phyloP scores from a whole-genome alignment of 1,284 basidiomycete genomes.

The Coniferiporia sulphurascens region DNA sequence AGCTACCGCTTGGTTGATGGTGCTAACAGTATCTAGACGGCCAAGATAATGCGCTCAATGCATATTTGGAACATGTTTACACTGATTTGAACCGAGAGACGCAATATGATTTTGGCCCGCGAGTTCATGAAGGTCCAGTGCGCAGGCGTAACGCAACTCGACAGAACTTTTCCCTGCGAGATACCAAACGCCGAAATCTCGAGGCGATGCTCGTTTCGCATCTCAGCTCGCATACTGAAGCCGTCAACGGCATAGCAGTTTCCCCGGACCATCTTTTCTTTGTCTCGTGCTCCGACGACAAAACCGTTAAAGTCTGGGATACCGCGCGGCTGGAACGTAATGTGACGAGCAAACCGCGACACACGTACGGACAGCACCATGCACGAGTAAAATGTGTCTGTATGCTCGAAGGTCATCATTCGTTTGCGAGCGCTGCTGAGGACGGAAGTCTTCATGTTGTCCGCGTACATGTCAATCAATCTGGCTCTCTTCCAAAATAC shows the following conservation, averaged over 20 bases:
- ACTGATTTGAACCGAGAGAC: conserved; percentile 81
- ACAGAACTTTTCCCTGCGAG: conserved; percentile 57
- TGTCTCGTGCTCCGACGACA: conserved; percentile 83
- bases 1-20: conserved; percentile 7
- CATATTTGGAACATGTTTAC: conserved; percentile 85
- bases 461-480: conserved; percentile 67
- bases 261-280: conserved; percentile 96
- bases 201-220: conserved; percentile 82
- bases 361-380: conserved; percentile 76
- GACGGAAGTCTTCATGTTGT: conserved; percentile 85
- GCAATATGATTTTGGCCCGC: conserved; percentile 85
- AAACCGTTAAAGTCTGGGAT: conserved; percentile 83
- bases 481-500: conserved; percentile 72
- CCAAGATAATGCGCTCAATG: conserved; percentile 81
- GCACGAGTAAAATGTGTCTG: conserved; percentile 78
- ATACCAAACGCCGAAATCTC: conserved; percentile 45
- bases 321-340: conserved; percentile 75
- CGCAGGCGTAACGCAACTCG: conserved; percentile 68
- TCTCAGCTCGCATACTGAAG: conserved; percentile 78
- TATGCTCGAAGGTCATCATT: conserved; percentile 79
- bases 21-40: conserved; percentile 50
- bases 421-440: conserved; percentile 83
- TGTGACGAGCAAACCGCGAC: conserved; percentile 71
- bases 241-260: conserved; percentile 78
- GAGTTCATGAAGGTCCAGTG: conserved; percentile 72